Percentiles rank a stretch among this genome's conserved stretches.
phyloP scores from a whole-genome alignment of 257 asterid species.

The Scutellaria baicalensis region DNA sequence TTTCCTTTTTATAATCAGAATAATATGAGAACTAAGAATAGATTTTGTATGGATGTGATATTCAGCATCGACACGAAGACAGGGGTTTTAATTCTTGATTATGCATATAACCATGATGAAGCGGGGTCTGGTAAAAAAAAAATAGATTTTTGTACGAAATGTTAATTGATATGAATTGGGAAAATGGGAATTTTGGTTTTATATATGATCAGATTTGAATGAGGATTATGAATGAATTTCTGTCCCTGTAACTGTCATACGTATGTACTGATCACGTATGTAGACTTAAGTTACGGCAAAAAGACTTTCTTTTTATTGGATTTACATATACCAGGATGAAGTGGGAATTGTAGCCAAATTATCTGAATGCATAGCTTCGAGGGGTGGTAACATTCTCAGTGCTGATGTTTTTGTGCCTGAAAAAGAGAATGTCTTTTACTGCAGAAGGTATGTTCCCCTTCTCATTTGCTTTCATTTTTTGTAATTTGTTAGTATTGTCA shows the following conservation, averaged over 20 bases:
- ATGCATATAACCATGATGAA: not conserved
- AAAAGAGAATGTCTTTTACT: constrained; percentile 67
- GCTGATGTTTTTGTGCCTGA: constrained; percentile 95
- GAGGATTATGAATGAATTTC: not conserved
- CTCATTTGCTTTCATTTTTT: not conserved
- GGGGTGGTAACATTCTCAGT: constrained; percentile 79
- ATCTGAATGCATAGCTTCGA: constrained; percentile 90
- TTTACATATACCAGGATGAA: constrained; percentile 52
- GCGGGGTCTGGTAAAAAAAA: not conserved
- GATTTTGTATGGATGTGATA: not conserved
- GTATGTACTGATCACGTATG: not conserved
- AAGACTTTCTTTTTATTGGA: not conserved
- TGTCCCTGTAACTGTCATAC: not conserved
- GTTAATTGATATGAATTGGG: not conserved
- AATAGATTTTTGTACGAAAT: not conserved
- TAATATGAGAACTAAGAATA: not conserved
- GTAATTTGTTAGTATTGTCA: not conserved
- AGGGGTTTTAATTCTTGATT: not conserved
- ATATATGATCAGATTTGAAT: constrained; percentile 5
- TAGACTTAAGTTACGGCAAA: not conserved
- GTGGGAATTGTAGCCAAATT: constrained; percentile 85
- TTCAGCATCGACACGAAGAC: not conserved
- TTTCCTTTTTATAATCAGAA: not conserved
- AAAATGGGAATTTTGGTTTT: not conserved
- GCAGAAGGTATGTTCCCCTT: constrained; percentile 59